Conservation (phyloP, 2,329 filamentous ascomycete genomes). For the Aspergillus ibericus region DNA sequence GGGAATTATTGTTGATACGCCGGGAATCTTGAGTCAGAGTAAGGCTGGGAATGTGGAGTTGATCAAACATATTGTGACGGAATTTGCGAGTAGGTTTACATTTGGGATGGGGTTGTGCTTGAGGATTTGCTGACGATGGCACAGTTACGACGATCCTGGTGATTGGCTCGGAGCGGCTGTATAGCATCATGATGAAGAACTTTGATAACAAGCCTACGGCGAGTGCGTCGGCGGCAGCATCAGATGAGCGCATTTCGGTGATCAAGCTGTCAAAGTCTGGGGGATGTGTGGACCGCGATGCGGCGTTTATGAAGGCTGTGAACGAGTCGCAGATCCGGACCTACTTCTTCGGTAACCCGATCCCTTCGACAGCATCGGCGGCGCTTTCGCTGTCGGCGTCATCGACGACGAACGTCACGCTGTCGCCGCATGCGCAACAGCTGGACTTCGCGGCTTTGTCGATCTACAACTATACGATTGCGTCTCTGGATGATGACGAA, state of each 20-base stretch:
- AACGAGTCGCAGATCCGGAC: constrained; percentile 78
- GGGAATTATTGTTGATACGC: constrained; percentile 84
- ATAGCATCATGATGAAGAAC: constrained; percentile 70
- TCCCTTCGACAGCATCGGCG: constrained; percentile 39
- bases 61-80: constrained; percentile 74
- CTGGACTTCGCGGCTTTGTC: constrained; percentile 73
- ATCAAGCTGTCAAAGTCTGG: constrained; percentile 81
- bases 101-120: neutral
- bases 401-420: constrained; percentile 59
- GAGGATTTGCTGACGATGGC: constrained; percentile 17
- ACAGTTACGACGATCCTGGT: constrained; percentile 77
- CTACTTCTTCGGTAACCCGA: constrained; percentile 85
- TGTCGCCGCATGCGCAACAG: constrained; percentile 85
- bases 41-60: constrained; percentile 69
- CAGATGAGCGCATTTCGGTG: constrained; percentile 69
- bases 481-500: constrained; percentile 54
- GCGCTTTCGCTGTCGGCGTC: constrained; percentile 37
- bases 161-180: constrained; percentile 74
- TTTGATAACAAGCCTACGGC: constrained; percentile 58
- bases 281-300: constrained; percentile 76
- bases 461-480: constrained; percentile 68
- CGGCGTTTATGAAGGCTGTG: constrained; percentile 69
- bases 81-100: constrained; percentile 58
- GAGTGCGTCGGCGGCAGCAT: constrained; percentile 44
- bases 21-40: constrained; percentile 66